These are phyloP conservation scores for Ceraceosorus guamensis DNA, from an alignment of 1,284 basidiomycete species.

Conservation along the genomic window DNA sequence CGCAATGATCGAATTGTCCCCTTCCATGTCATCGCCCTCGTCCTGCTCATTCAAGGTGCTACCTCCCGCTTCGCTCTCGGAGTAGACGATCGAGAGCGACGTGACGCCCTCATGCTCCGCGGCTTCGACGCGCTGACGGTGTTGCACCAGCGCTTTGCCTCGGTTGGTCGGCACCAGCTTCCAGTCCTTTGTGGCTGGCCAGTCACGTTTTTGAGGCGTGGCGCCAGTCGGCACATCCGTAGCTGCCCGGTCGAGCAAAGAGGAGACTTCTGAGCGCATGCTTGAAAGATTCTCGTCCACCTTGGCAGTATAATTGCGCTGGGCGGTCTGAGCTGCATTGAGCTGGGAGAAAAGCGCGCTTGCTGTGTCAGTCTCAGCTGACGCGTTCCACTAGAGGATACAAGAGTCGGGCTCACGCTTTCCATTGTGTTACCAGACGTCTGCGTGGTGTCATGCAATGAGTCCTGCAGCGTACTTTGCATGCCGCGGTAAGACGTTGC, in stretches of 20 bases:
- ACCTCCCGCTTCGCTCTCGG: neutral
- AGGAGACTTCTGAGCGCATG: neutral
- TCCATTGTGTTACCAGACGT: neutral
- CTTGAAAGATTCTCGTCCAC: neutral
- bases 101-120: conserved; percentile 8
- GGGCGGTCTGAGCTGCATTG: neutral
- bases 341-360: neutral
- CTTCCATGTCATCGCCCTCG: no score
- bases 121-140: conserved; percentile 9
- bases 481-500: no score
- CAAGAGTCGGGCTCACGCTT: neutral
- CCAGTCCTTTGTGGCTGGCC: conserved; percentile 20
- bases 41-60: no score
- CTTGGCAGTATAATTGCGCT: neutral
- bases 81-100: conserved; percentile 1
- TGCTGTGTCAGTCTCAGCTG: neutral
- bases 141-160: conserved; percentile 21
- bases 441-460: no score
- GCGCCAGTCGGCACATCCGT: conserved; percentile 23
- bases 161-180: conserved; percentile 23
- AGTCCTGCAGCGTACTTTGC: no score
- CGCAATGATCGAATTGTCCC: no score
- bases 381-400: neutral
- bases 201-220: conserved; percentile 30
- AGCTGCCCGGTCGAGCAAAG: conserved; percentile 13